phyloP scores from a whole-genome alignment of 2,329 filamentous ascomycete genomes.

The Lizonia empirigonia region DNA sequence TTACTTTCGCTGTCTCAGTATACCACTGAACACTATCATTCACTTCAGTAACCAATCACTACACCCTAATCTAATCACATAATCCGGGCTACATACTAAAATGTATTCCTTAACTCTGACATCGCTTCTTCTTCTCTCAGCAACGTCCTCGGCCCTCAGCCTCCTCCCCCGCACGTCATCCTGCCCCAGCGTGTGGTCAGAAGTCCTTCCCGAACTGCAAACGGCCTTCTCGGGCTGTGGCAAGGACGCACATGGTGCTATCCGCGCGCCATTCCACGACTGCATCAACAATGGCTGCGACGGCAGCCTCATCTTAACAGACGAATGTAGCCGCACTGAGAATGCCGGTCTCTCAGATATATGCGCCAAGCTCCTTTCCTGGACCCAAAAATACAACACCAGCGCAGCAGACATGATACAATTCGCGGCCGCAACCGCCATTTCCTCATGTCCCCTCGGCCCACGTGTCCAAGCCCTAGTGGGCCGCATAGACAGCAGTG shows the following conservation, averaged over 20 bases:
- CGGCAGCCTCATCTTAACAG: conserved; percentile 31
- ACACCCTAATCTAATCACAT: neutral
- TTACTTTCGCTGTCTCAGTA: conserved; percentile 3
- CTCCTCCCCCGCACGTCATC: conserved; percentile 17
- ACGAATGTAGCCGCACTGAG: conserved; percentile 40
- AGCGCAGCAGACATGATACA: conserved; percentile 38
- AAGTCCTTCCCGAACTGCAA: conserved; percentile 23
- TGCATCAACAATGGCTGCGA: conserved; percentile 39
- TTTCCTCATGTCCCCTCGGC: conserved; percentile 31
- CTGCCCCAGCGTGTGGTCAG: conserved; percentile 31
- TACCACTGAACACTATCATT: conserved; percentile 4
- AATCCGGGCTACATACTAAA: neutral
- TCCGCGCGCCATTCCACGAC: conserved; percentile 37
- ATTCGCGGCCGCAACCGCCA: conserved; percentile 33
- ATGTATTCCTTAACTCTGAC: conserved; percentile 13
- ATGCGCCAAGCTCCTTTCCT: conserved; percentile 44
- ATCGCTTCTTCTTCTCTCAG: conserved; percentile 6
- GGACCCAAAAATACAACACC: conserved; percentile 49
- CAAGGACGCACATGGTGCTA: conserved; percentile 27
- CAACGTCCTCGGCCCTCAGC: conserved; percentile 16
- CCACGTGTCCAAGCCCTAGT: conserved; percentile 28
- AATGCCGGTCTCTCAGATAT: conserved; percentile 54
- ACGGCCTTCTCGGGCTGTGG: conserved; percentile 26
- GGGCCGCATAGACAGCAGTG: conserved; percentile 27
- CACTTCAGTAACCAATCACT: neutral